These are phyloP conservation scores for Hypsizygus marmoreus DNA, from an alignment of 768 basidiomycete species.

Conservation along the genomic window DNA sequence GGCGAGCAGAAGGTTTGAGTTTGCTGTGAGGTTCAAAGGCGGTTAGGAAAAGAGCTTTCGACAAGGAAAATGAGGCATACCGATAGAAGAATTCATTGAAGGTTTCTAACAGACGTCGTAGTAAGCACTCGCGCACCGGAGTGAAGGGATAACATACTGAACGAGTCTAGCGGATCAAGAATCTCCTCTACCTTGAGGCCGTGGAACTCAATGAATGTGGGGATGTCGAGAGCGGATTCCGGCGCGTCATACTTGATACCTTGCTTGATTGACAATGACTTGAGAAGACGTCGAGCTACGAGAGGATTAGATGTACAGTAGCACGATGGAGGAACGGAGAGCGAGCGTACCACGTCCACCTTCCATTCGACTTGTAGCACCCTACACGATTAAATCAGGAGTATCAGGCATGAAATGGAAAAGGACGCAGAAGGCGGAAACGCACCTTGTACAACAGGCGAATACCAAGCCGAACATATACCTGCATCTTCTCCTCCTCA, in stretches of 20 bases:
- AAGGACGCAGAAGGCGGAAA: background rate
- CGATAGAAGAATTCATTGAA: constrained; percentile 95
- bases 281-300: constrained; percentile 77
- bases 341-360: constrained; percentile 69
- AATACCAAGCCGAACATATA: constrained; percentile 91
- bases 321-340: background rate
- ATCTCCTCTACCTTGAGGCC: constrained; percentile 82
- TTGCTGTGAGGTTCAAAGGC: constrained; percentile 50
- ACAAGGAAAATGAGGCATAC: constrained; percentile 27
- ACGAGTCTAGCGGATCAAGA: constrained; percentile 77
- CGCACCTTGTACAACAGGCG: constrained; percentile 82
- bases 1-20: constrained; percentile 82
- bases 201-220: constrained; percentile 88
- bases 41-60: background rate
- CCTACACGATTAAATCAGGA: constrained; percentile 39
- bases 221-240: constrained; percentile 82
- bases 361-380: constrained; percentile 86
- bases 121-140: background rate
- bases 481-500: constrained; percentile 98
- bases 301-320: constrained; percentile 5
- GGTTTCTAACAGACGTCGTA: constrained; percentile 62
- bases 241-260: constrained; percentile 90
- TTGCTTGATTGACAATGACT: constrained; percentile 90
- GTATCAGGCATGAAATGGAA: background rate
- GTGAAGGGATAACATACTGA: constrained; percentile 53